These are phyloP conservation scores for Phytophthora fragariaefolia DNA, from an alignment of 352 stramenopile genomes.

Conservation along the genomic window DNA sequence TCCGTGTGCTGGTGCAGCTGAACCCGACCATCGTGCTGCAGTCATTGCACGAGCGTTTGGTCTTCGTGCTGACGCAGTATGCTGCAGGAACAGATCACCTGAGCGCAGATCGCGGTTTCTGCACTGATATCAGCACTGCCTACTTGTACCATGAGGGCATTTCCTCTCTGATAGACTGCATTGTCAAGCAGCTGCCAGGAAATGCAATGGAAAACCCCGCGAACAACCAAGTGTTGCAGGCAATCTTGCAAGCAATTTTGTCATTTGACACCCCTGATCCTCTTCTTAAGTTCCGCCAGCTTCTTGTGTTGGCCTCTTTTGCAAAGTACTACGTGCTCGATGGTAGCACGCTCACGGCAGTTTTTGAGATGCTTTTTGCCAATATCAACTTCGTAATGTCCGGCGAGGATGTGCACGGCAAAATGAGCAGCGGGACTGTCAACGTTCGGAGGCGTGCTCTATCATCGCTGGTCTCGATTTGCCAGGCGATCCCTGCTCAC, in stretches of 20 bases:
- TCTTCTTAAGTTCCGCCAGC: slow-evolving; percentile 77
- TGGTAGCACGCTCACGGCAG: slow-evolving; percentile 57
- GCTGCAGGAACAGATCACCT: slow-evolving; percentile 56
- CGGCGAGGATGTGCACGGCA: slow-evolving; percentile 66
- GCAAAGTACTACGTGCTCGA: slow-evolving; percentile 80
- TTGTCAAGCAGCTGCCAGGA: slow-evolving; percentile 74
- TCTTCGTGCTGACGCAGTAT: slow-evolving; percentile 64
- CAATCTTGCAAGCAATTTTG: slow-evolving; percentile 62
- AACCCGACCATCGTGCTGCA: slow-evolving; percentile 55
- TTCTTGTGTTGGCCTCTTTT: slow-evolving; percentile 73
- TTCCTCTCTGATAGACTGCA: slow-evolving; percentile 69
- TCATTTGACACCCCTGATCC: slow-evolving; percentile 62
- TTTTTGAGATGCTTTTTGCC: slow-evolving; percentile 81
- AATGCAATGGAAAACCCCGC: slow-evolving; percentile 45
- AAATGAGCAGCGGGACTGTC: slow-evolving; percentile 75
- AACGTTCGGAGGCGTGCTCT: slow-evolving; percentile 73
- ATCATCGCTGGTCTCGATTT: slow-evolving; percentile 79
- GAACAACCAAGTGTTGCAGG: slow-evolving; percentile 53
- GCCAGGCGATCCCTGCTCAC: slow-evolving; percentile 71
- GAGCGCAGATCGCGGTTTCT: slow-evolving; percentile 49
- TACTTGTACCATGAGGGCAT: slow-evolving; percentile 86
- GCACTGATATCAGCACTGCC: slow-evolving; percentile 64
- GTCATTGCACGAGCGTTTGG: slow-evolving; percentile 64
- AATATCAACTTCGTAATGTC: slow-evolving; percentile 77
- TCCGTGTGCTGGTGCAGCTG: slow-evolving; percentile 72